These are phyloP conservation scores for Crucihimalaya himalaica DNA, from an alignment of 345 rosid genomes.

Conservation along the genomic window DNA sequence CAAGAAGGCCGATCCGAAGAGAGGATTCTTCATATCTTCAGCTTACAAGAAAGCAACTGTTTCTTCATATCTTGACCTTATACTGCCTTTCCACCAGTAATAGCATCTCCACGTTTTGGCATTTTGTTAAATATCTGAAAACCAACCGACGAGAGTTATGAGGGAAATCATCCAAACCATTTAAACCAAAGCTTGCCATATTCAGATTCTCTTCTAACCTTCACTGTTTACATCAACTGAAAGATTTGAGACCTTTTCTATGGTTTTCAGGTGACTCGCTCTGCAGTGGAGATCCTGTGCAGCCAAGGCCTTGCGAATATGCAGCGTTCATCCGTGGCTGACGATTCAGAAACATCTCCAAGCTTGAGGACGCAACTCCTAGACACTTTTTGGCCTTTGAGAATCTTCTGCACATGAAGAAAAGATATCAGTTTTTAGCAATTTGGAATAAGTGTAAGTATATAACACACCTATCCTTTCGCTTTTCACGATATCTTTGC, in stretches of 20 bases:
- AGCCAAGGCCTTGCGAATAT: slow-evolving; percentile 48
- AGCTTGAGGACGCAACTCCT: slow-evolving; percentile 48
- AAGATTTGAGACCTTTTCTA: slow-evolving; percentile 42
- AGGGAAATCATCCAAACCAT: background rate
- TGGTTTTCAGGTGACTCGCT: slow-evolving; percentile 47
- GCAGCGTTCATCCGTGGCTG: slow-evolving; percentile 46
- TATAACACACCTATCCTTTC: slow-evolving; percentile 63
- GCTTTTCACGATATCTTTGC: slow-evolving; percentile 79
- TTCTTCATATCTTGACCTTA: slow-evolving; percentile 4
- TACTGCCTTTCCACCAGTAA: background rate
- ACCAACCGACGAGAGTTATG: slow-evolving; percentile 1
- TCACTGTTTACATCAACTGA: slow-evolving; percentile 61
- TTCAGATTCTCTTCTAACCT: slow-evolving; percentile 43
- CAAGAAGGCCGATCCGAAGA: background rate
- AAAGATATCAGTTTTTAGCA: background rate
- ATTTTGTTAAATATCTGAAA: slow-evolving; percentile 20
- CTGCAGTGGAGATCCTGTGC: background rate
- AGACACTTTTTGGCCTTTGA: slow-evolving; percentile 52
- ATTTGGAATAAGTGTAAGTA: background rate
- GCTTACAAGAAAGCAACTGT: slow-evolving; percentile 9
- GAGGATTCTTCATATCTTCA: background rate
- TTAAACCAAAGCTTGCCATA: background rate
- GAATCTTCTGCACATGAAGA: slow-evolving; percentile 53
- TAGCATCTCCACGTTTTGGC: slow-evolving; percentile 4
- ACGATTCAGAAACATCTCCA: slow-evolving; percentile 59